These are phyloP conservation scores for Fusarium odoratissimum DNA, from an alignment of 2,329 filamentous ascomycete genomes.

Conservation along the genomic window DNA sequence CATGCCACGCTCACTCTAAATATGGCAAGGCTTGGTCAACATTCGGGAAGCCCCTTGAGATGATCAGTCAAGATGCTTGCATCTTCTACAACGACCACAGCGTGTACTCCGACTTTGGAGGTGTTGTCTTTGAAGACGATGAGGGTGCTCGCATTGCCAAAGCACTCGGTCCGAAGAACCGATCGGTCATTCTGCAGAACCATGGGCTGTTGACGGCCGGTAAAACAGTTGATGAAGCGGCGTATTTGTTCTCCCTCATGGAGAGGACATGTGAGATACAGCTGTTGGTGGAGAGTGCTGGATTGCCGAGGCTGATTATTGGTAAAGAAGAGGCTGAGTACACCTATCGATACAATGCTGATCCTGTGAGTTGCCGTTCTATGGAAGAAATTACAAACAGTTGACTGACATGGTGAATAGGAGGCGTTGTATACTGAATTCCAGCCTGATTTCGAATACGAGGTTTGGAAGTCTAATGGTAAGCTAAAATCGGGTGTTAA, in stretches of 20 bases:
- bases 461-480: constrained; percentile 48
- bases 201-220: constrained; percentile 74
- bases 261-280: constrained; percentile 51
- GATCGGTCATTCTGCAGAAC: constrained; percentile 69
- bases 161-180: constrained; percentile 64
- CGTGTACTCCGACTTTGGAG: constrained; percentile 71
- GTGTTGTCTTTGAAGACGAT: constrained; percentile 70
- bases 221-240: constrained; percentile 73
- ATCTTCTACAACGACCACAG: constrained; percentile 69
- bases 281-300: constrained; percentile 47
- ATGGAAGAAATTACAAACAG: fast-evolving
- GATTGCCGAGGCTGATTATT: constrained; percentile 46
- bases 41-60: constrained; percentile 68
- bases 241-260: constrained; percentile 64
- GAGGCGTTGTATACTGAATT: constrained; percentile 50
- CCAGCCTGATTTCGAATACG: constrained; percentile 51
- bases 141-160: constrained; percentile 69
- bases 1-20: constrained; percentile 70
- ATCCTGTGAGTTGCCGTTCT: constrained; percentile 38
- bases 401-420: constrained; percentile 20
- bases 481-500: constrained; percentile 33
- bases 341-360: constrained; percentile 50
- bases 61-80: constrained; percentile 70
- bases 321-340: constrained; percentile 55
- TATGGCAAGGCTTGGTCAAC: constrained; percentile 71